Evolutionary conservation across 2,329 filamentous ascomycete species (phyloP), one percentile per base, ranked within the genome.

Genomic region (Ophiostoma sp.): DNA sequence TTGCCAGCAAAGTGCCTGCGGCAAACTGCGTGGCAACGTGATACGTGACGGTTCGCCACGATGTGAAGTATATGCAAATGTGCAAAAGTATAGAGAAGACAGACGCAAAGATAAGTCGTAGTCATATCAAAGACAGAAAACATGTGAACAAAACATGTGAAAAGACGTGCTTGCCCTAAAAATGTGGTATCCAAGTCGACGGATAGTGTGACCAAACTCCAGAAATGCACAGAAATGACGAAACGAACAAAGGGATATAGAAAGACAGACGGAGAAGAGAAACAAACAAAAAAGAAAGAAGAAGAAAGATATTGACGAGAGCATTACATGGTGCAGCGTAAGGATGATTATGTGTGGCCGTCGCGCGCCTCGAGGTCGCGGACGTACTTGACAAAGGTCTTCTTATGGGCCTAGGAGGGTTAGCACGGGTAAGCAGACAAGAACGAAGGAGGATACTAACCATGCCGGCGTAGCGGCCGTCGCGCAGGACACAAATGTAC

Each of bases 311-410:
- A 60, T 38, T 9, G 2, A 38, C 7, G 49, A 55, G 45, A 49
- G 45, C 18, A 6, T 55, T 6, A 12, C 18, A 16, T 44, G 42
- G 11, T 44, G 42, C 38, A 12, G 9, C 8, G 42, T 42, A 4
- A 18, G 45, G 2, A 45, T 36, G 3, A 27, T 64, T 18, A 66
- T 3, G 42, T 44, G 67, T 68, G 67, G 6, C 68, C 67, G 2
- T 72, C 67, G 3, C 47, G 69, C n/a, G 62, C 83, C 75, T 95
- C 91, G 63, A 93, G 80, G 75, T 96, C 90, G 73, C 93, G 92
- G 78, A 96, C 89, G 76, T 96, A 97, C 77, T 92, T 93, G 70
- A 97, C 94, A 80, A 99, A 98, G 4, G 88, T 89, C 81, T 99
- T 99, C 82, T 98, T 98, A 78, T 99, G 95, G 66, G 89, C 86